Evolutionary conservation across 768 basidiomycete species (phyloP).

Genomic region (Russula vinacea): DNA sequence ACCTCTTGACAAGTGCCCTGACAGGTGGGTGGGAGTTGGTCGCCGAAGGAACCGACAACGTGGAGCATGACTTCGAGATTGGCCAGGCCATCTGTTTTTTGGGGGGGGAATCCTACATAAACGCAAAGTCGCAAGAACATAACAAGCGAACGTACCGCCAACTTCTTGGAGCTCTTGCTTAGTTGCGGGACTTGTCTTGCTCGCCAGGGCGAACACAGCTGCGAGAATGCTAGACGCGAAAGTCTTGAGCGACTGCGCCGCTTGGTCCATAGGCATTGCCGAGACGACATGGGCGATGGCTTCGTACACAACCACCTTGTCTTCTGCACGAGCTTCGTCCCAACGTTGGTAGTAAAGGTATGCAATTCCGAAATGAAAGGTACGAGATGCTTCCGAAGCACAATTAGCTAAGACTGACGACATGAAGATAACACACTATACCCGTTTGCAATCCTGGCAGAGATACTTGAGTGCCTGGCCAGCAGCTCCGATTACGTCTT

Average conservation of each 20-base stretch:
- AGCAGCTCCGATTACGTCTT: constrained; percentile 87
- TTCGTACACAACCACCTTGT: constrained; percentile 89
- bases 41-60: constrained; percentile 77
- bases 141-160: constrained; percentile 52
- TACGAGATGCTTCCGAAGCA: constrained; percentile 66
- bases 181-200: constrained; percentile 51
- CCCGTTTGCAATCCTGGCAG: constrained; percentile 93
- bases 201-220: constrained; percentile 63
- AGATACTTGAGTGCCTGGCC: constrained; percentile 95
- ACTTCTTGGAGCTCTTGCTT: constrained; percentile 69
- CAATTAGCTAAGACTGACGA: constrained; percentile 20
- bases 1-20: constrained; percentile 73
- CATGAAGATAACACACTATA: constrained; percentile 36
- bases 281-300: constrained; percentile 95
- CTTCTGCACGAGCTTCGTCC: constrained; percentile 80
- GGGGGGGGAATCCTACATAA: constrained; percentile 22
- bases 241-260: constrained; percentile 79
- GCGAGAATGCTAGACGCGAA: constrained; percentile 85
- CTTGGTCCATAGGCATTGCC: constrained; percentile 86
- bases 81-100: constrained; percentile 72
- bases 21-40: constrained; percentile 78
- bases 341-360: constrained; percentile 78
- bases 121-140: background rate
- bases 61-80: constrained; percentile 90
- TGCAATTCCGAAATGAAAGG: constrained; percentile 91